Base-by-base conservation (phyloP, 192 early-diverging fungal species). In the Cetraspora pellucida region DNA sequence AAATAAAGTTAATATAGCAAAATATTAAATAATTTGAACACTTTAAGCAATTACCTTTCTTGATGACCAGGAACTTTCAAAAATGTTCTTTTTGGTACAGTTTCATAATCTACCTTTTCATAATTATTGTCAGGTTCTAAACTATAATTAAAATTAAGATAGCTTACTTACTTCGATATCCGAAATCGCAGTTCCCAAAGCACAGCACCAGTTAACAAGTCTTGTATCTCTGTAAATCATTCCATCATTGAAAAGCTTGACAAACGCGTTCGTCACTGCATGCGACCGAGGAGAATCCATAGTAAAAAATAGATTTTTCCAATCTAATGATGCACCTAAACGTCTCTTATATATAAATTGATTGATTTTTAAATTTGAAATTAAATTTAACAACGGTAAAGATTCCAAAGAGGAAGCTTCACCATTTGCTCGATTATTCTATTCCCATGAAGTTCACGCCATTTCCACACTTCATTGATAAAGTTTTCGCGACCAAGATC, bases 201-300 rank as follows among this genome's bases (percentile, higher is more conserved):
- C 90, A 60, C 95, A 96, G 80, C 94, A 96, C 96, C 97, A 99
- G 82, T 97, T 97, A 64, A 99, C 96, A 50, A 99, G 87, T 30
- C 92, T 87, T 10, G 96, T 97, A 30, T 91, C 93, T 45, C 97
- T 88, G 83, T 98, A 99, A 44, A 99, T 89, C 46, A 95, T 84
- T 2, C 95, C 95, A 63, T 96, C 93, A 30, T 95, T 87, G 78
- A 92, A 95, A 37, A 99, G 80, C 49, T 87, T 83, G 21, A 98
- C 92, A 79, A 99, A 99, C 0, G 96, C 95, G 74, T 96, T 93
- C 55, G 87, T 86, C n/a, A 98, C 97, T 0, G 94, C 91, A 59
- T 87, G 77, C 47, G 86, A 87, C 31, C 91, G 81, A 46, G 78
- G 82, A 9, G 92, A 83, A 58, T 99, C 97, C 93, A 99, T 90